Conservation (phyloP, 2,329 filamentous ascomycete species). For the Xylariaceae sp. region DNA sequence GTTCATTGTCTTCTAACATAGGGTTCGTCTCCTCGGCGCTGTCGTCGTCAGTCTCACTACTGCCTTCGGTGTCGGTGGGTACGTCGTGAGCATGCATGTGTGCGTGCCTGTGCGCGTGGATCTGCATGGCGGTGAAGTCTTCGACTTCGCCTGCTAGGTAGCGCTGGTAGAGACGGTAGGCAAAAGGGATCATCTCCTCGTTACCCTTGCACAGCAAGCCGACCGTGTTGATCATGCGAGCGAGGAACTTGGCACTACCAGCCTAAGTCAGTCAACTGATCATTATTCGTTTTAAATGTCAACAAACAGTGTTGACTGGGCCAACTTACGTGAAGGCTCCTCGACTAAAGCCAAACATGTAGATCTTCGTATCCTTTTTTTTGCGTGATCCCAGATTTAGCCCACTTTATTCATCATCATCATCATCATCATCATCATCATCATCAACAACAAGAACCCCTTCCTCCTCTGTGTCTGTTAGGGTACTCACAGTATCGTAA, state of each 20-base stretch:
- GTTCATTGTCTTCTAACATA: constrained; percentile 14
- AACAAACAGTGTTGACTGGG: background rate
- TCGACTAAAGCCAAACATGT: constrained; percentile 50
- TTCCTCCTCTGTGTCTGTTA: too few relatives aligned
- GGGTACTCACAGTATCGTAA: constrained; percentile 35
- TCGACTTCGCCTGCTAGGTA: constrained; percentile 37
- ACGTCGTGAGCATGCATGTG: background rate
- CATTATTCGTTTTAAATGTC: background rate
- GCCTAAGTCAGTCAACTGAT: background rate
- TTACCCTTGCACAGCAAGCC: constrained; percentile 47
- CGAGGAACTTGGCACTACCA: constrained; percentile 41
- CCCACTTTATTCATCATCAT: too few relatives aligned
- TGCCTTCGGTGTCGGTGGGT: background rate
- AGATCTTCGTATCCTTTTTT: constrained; percentile 43
- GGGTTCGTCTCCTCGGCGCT: background rate
- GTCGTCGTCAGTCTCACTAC: constrained; percentile 1
- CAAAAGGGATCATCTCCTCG: constrained; percentile 49
- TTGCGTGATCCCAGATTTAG: too few relatives aligned
- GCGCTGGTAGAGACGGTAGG: constrained; percentile 40
- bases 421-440: too few relatives aligned
- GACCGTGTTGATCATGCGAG: constrained; percentile 45
- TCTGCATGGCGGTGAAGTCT: constrained; percentile 27
- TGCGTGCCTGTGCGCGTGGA: background rate
- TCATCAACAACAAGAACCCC: too few relatives aligned
- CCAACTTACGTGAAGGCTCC: constrained; percentile 41